A percentile compares a stretch with the other conserved stretches of the same genome.
Conservation (phyloP, 441 rosid genomes). For the Aleurites moluccanus region DNA sequence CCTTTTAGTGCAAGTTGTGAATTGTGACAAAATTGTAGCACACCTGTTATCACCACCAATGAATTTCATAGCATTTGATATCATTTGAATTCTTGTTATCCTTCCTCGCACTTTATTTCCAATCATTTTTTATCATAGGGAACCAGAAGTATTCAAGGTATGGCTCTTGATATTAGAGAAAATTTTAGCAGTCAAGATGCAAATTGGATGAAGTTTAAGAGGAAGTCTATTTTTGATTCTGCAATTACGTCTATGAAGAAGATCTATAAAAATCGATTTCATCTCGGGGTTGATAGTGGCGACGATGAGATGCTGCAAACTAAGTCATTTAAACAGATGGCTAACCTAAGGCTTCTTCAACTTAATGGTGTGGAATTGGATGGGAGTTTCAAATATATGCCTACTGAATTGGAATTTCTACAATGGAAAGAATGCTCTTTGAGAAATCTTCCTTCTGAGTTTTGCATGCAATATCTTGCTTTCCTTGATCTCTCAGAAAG, state of each 20-base stretch:
- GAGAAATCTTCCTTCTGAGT: slow-evolving; percentile 26
- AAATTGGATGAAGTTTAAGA: neutral
- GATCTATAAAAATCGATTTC: slow-evolving; percentile 11
- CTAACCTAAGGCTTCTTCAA: slow-evolving; percentile 33
- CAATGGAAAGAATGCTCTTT: slow-evolving; percentile 38
- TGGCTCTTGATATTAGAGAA: slow-evolving; percentile 41
- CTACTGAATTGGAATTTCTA: slow-evolving; percentile 33
- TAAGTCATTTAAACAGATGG: slow-evolving; percentile 27
- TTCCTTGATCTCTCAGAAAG: slow-evolving; percentile 38
- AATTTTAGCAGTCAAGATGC: neutral
- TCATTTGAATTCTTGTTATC: neutral
- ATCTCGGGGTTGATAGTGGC: slow-evolving; percentile 3
- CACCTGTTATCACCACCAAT: neutral
- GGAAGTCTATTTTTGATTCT: slow-evolving; percentile 13
- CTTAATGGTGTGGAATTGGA: slow-evolving; percentile 28
- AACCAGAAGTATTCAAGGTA: slow-evolving; percentile 48
- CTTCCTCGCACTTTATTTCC: neutral
- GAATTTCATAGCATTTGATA: neutral
- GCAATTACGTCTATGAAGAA: slow-evolving; percentile 11
- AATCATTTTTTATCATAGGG: slow-evolving; percentile 34
- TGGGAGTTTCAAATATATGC: slow-evolving; percentile 30
- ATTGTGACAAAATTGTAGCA: neutral
- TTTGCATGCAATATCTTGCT: slow-evolving; percentile 21
- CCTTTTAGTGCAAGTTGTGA: neutral
- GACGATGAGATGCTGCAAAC: slow-evolving; percentile 6